Conservation (phyloP, 1,284 basidiomycete species). For the Austroboletus novae-zelandiae region DNA sequence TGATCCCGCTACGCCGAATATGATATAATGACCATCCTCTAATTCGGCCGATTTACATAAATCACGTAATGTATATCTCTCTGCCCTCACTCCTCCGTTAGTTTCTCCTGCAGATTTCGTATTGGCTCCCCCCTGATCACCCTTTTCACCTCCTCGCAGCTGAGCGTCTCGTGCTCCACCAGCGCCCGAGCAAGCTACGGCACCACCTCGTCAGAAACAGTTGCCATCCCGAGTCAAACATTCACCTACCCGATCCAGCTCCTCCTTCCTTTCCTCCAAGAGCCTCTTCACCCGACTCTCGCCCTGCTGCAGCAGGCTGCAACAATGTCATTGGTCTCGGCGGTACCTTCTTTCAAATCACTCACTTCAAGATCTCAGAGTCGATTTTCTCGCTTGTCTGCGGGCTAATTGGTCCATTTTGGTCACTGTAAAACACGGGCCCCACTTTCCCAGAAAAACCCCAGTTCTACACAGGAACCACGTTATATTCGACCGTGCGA, state of each 20-base stretch:
- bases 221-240: not conserved
- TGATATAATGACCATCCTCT: not conserved
- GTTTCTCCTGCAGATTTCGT: conserved; percentile 59
- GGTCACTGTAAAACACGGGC: conserved; percentile 76
- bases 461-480: conserved; percentile 51
- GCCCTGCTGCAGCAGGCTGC: conserved; percentile 72
- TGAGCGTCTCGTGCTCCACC: conserved; percentile 92
- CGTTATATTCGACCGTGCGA: not conserved
- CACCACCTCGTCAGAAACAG: conserved; percentile 7
- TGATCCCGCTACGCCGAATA: not conserved
- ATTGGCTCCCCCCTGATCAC: conserved; percentile 83
- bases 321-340: not conserved
- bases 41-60: not conserved
- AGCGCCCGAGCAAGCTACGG: conserved; percentile 82
- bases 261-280: conserved; percentile 70
- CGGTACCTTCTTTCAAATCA: conserved; percentile 5
- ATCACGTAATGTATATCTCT: not conserved
- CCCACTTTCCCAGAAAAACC: conserved; percentile 87
- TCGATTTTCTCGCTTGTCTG: conserved; percentile 81
- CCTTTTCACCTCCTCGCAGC: conserved; percentile 78
- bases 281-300: conserved; percentile 69
- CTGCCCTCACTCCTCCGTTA: conserved; percentile 43
- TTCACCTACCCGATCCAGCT: conserved; percentile 73
- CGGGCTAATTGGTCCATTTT: conserved; percentile 67
- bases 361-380: conserved; percentile 76